Evolutionary conservation across 495 filamentous ascomycete species (phyloP).

Genomic region (Trichocladium uniseriatum): DNA sequence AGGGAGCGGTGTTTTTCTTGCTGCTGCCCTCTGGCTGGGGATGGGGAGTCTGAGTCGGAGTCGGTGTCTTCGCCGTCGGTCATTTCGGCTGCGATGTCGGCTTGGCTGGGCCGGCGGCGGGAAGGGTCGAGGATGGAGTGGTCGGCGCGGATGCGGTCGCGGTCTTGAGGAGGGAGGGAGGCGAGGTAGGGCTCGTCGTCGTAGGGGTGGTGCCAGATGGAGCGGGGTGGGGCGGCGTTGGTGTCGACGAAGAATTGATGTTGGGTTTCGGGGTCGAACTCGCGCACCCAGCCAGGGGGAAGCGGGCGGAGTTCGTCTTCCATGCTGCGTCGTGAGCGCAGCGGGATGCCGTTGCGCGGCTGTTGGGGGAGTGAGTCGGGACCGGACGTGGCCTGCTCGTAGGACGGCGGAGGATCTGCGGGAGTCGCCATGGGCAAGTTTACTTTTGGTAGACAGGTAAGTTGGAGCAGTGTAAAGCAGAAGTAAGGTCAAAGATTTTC

Average conservation of each 20-base stretch:
- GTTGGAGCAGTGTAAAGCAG: too few species aligned
- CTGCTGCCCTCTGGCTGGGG: neutral
- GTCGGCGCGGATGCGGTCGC: neutral
- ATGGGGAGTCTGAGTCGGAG: neutral
- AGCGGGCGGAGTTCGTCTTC: conserved; percentile 27
- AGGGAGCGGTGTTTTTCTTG: neutral
- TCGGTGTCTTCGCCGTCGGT: conserved; percentile 11
- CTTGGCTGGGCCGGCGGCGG: neutral
- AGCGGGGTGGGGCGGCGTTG: conserved; percentile 13
- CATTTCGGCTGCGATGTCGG: conserved; percentile 11
- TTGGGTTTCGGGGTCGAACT: conserved; percentile 19
- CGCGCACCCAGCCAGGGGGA: conserved; percentile 22
- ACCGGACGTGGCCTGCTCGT: conserved; percentile 13
- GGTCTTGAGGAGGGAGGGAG: conserved; percentile 7
- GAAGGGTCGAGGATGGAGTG: neutral
- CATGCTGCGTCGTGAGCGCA: conserved; percentile 22
- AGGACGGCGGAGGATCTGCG: conserved; percentile 10
- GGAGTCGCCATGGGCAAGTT: conserved; percentile 9
- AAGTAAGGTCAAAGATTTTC: too few species aligned
- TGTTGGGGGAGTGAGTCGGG: neutral
- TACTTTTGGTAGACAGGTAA: neutral
- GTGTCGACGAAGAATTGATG: conserved; percentile 32
- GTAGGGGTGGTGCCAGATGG: conserved; percentile 28
- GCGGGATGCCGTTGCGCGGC: conserved; percentile 20
- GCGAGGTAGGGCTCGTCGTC: conserved; percentile 20